A percentile compares a stretch with the other conserved stretches of the same genome.
These are phyloP conservation scores for Avena insularis DNA, from an alignment of 176 grass and related monocot genomes.

Conservation along the genomic window DNA sequence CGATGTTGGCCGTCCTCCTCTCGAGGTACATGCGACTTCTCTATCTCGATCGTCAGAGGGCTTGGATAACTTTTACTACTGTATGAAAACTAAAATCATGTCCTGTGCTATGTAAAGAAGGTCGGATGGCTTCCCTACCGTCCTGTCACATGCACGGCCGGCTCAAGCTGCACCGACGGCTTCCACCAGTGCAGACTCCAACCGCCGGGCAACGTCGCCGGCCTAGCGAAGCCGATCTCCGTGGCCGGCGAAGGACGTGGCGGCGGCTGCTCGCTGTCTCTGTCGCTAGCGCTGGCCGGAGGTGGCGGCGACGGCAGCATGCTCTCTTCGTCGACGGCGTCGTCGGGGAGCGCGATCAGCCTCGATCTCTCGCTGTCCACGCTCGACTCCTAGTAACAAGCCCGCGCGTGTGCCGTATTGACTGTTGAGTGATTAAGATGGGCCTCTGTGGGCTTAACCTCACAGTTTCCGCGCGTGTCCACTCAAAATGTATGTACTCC, in stretches of 20 bases:
- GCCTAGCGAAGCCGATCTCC: not conserved
- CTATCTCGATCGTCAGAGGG: too few relatives aligned
- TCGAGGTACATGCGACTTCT: slow-evolving; percentile 34
- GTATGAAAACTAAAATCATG: too few relatives aligned
- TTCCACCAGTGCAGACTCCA: not conserved
- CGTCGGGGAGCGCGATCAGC: slow-evolving; percentile 45
- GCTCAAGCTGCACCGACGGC: not conserved
- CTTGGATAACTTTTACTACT: too few relatives aligned
- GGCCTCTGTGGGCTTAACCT: too few relatives aligned
- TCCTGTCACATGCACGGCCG: not conserved
- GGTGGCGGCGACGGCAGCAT: slow-evolving; percentile 11
- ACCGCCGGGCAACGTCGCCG: not conserved
- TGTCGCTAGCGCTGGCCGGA: slow-evolving; percentile 22
- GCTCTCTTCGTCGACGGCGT: slow-evolving; percentile 31
- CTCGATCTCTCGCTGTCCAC: slow-evolving; percentile 52
- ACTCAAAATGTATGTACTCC: too few relatives aligned
- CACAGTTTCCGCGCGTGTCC: too few relatives aligned
- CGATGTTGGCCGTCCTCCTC: slow-evolving; percentile 12
- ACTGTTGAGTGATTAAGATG: too few relatives aligned
- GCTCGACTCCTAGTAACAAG: not conserved
- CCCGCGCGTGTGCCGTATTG: too few relatives aligned
- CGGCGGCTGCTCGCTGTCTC: slow-evolving; percentile 18
- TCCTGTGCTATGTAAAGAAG: not conserved
- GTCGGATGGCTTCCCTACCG: not conserved
- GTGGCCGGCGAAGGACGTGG: not conserved